A percentile compares a stretch with the other conserved stretches of the same genome.
phyloP scores from a whole-genome alignment of 352 stramenopile species.

The Hyaloperonospora arabidopsidis region DNA sequence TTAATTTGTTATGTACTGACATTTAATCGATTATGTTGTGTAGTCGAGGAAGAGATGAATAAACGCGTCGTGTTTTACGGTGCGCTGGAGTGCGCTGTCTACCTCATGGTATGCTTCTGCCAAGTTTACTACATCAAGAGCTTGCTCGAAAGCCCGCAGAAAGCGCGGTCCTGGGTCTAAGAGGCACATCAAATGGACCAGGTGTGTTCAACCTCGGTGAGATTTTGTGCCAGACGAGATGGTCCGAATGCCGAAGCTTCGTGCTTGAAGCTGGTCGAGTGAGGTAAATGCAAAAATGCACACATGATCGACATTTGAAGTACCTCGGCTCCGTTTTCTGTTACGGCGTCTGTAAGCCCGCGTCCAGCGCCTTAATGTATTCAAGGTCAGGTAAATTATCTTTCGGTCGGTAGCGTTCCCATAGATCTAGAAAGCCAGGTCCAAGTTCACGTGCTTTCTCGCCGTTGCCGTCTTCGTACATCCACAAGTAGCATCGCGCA shows the following conservation, averaged over 20 bases:
- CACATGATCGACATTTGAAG: neutral
- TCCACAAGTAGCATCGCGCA: constrained; percentile 48
- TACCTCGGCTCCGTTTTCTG: neutral
- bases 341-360: constrained; percentile 32
- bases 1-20: neutral
- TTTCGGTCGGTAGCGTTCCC: constrained; percentile 40
- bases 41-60: constrained; percentile 74
- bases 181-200: neutral
- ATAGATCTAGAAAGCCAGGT: constrained; percentile 43
- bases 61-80: constrained; percentile 71
- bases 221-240: neutral
- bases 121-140: constrained; percentile 78
- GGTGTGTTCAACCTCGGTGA: neutral
- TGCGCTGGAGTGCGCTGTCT: constrained; percentile 60
- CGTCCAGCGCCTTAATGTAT: constrained; percentile 52
- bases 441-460: constrained; percentile 30
- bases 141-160: constrained; percentile 50
- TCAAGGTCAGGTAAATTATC: constrained; percentile 55
- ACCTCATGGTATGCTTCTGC: constrained; percentile 56
- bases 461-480: constrained; percentile 49
- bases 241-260: neutral
- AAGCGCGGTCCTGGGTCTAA: constrained; percentile 47
- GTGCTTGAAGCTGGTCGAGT: neutral
- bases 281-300: no score
- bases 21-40: constrained; percentile 4